Conservation (phyloP, 23 red algal species). For the Pyropia haitanensis region DNA sequence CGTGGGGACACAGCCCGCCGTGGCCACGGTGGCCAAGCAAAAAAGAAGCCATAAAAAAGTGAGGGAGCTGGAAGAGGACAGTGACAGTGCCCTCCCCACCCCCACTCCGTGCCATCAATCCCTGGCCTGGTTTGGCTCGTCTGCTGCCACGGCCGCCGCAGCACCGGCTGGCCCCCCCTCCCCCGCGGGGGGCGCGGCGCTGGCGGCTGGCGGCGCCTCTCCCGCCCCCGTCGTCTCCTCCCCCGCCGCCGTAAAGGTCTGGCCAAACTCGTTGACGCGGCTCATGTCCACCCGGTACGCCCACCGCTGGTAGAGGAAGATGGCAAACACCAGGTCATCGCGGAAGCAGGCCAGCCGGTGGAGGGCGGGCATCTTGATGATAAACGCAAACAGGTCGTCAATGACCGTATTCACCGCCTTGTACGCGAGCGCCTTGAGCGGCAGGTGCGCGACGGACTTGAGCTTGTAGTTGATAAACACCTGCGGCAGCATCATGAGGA, state of each 20-base stretch:
- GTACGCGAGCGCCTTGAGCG: constrained; percentile 89
- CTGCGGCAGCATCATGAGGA: constrained; percentile 96
- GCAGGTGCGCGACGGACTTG: constrained; percentile 92
- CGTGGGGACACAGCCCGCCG: no score
- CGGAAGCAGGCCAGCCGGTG: constrained; percentile 92
- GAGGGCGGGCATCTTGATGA: constrained; percentile 95
- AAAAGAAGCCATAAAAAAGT: no score
- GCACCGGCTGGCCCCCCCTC: no score
- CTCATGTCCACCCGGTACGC: constrained; percentile 83
- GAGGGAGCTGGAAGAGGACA: no score
- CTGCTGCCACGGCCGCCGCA: no score
- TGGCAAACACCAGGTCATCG: constrained; percentile 80
- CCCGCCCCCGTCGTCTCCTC: background rate
- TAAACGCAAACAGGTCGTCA: constrained; percentile 89
- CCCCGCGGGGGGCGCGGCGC: no score
- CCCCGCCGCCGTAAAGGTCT: constrained; percentile 45
- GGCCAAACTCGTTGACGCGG: constrained; percentile 94
- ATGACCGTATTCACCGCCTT: constrained; percentile 92
- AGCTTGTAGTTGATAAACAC: constrained; percentile 97
- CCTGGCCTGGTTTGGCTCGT: no score
- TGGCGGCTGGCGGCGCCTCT: background rate
- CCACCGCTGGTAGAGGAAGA: constrained; percentile 85
- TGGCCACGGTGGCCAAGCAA: no score
- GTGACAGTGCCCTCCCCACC: no score
- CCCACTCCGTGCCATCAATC: no score